These are phyloP conservation scores for Galeopsis tetrahit DNA, from an alignment of 257 asterid genomes.

Conservation along the genomic window DNA sequence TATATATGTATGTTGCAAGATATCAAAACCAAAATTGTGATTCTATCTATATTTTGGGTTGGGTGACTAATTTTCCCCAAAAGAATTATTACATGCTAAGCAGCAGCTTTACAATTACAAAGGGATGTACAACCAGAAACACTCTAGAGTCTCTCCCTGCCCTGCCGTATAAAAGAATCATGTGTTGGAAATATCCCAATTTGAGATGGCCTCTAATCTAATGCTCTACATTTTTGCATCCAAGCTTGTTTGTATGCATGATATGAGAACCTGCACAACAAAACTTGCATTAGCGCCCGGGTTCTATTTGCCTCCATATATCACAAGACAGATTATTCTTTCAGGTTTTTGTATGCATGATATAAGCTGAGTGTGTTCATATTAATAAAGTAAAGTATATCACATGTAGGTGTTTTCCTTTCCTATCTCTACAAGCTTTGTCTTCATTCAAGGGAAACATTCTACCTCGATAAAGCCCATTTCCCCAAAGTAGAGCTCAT, in stretches of 20 bases:
- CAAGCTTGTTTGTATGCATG: not conserved
- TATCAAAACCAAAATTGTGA: not conserved
- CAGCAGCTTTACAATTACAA: constrained; percentile 25
- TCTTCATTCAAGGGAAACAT: not conserved
- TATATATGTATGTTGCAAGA: not conserved
- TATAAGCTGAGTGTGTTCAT: not conserved
- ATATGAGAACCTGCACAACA: constrained; percentile 32
- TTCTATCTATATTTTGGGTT: not conserved
- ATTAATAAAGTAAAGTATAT: not conserved
- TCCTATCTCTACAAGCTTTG: not conserved
- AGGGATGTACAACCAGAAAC: constrained; percentile 2
- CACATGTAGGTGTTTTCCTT: not conserved
- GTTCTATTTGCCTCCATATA: not conserved
- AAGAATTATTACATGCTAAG: constrained; percentile 18
- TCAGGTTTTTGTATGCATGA: not conserved
- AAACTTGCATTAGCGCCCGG: constrained; percentile 13
- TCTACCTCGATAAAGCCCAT: not conserved
- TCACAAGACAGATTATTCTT: not conserved
- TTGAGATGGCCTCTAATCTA: constrained; percentile 23
- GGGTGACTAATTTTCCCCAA: not conserved
- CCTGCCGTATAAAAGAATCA: not conserved
- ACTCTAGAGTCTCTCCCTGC: not conserved
- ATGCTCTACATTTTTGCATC: constrained; percentile 28
- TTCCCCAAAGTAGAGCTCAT: constrained; percentile 7
- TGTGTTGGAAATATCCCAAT: not conserved